These are phyloP conservation scores for Nigrospora osmanthi DNA, from an alignment of 2,329 filamentous ascomycete genomes.

Conservation along the genomic window DNA sequence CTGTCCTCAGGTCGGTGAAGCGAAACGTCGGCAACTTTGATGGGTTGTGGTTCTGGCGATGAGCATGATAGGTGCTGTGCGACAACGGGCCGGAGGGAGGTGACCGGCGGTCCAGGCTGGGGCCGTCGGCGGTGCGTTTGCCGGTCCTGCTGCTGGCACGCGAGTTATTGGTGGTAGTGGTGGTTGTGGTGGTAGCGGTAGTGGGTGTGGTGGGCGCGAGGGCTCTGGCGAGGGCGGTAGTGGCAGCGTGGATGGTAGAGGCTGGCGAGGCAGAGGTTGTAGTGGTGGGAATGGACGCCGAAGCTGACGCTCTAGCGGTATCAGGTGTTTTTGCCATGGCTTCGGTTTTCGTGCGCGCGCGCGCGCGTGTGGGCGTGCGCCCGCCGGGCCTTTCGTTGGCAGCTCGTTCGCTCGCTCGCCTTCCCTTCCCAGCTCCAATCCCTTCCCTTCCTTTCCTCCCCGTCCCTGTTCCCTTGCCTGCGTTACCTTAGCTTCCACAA, in stretches of 20 bases:
- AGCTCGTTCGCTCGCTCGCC: too few species aligned
- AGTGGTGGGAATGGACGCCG: neutral
- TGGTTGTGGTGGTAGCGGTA: slow-evolving; percentile 6
- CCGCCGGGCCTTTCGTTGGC: too few species aligned
- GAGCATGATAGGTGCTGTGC: slow-evolving; percentile 28
- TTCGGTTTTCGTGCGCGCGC: too few species aligned
- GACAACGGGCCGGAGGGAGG: neutral
- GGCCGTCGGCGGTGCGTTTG: too few species aligned
- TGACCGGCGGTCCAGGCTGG: neutral
- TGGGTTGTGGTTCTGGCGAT: slow-evolving; percentile 45
- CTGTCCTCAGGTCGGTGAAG: slow-evolving; percentile 39
- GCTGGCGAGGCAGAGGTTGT: slow-evolving; percentile 2
- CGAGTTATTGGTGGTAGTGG: neutral
- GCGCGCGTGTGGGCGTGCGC: too few species aligned
- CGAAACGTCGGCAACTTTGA: slow-evolving; percentile 49
- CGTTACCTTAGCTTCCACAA: too few species aligned
- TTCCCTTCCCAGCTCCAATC: too few species aligned
- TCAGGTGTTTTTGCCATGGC: too few species aligned
- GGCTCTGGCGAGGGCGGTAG: neutral
- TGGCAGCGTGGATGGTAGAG: slow-evolving; percentile 3
- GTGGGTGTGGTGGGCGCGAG: slow-evolving; percentile 2
- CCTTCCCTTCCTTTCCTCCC: too few species aligned
- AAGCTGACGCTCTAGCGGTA: neutral
- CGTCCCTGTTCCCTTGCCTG: too few species aligned
- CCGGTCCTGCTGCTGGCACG: neutral